A percentile compares a stretch with the other conserved stretches of the same genome.
phyloP scores from a whole-genome alignment of 768 basidiomycete species.

The Mycena floridula region DNA sequence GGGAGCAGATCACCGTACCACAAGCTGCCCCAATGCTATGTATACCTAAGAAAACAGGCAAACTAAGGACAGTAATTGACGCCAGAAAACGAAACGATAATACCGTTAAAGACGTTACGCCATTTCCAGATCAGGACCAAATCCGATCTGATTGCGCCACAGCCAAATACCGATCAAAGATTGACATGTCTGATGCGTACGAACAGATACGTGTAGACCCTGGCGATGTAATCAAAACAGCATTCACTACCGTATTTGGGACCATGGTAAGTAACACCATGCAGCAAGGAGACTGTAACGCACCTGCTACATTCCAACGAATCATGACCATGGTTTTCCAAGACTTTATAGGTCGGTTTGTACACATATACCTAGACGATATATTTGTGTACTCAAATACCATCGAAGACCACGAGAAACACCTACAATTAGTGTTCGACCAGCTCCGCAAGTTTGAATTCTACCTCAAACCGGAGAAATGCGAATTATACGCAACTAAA shows the following conservation, averaged over 20 bases:
- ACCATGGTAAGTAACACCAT: conserved; percentile 25
- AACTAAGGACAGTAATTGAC: not conserved
- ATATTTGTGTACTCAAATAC: conserved; percentile 19
- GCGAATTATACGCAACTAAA: conserved; percentile 11
- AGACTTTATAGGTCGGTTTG: not conserved
- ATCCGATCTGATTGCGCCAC: too few species aligned
- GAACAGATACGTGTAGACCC: conserved; percentile 17
- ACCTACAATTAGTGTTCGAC: conserved; percentile 17
- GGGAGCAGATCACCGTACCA: not conserved
- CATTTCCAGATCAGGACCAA: too few species aligned
- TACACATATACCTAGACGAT: not conserved
- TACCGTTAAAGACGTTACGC: too few species aligned
- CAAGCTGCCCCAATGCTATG: not conserved
- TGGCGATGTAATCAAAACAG: conserved; percentile 13
- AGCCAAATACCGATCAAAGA: too few species aligned
- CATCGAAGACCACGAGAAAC: conserved; percentile 19
- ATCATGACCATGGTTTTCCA: conserved; percentile 17
- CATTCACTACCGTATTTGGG: conserved; percentile 21
- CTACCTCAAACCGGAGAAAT: conserved; percentile 18
- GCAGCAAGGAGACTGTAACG: conserved; percentile 12
- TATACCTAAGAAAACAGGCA: not conserved
- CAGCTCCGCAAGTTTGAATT: conserved; percentile 13
- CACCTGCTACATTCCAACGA: conserved; percentile 29
- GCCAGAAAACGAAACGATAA: not conserved
- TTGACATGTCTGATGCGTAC: too few species aligned